These are phyloP conservation scores for Ormosia emarginata DNA, from an alignment of 306 rosid species.

Conservation along the genomic window DNA sequence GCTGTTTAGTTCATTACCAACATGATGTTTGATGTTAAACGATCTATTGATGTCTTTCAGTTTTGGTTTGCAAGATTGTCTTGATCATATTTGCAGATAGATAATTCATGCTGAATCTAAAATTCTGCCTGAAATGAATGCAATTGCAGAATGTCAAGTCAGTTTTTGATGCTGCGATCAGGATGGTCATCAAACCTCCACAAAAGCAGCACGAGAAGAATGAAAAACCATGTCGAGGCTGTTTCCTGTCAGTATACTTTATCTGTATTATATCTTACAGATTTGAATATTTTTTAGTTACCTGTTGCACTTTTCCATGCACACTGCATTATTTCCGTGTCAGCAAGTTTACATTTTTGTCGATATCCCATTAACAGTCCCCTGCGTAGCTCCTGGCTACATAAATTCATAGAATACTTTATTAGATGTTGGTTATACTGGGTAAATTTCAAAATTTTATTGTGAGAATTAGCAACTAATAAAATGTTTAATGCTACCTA, in stretches of 20 bases:
- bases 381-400: background rate
- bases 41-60: background rate
- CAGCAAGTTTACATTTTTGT: background rate
- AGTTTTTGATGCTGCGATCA: constrained; percentile 88
- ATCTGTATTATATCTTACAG: background rate
- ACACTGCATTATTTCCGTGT: background rate
- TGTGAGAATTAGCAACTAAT: background rate
- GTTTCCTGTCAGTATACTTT: constrained; percentile 64
- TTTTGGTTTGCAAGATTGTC: constrained; percentile 1
- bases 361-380: background rate
- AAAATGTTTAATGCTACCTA: background rate
- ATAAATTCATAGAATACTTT: background rate
- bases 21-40: background rate
- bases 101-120: background rate
- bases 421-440: background rate
- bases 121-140: background rate
- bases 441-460: background rate
- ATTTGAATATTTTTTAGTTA: background rate
- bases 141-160: constrained; percentile 83
- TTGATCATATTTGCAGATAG: background rate
- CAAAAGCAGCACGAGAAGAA: constrained; percentile 86
- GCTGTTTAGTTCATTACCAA: background rate
- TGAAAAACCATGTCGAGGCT: constrained; percentile 61
- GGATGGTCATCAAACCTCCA: constrained; percentile 84
- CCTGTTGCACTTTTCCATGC: background rate